Evolutionary conservation across 345 rosid genomes (phyloP).

Genomic region (Passiflora organensis): DNA sequence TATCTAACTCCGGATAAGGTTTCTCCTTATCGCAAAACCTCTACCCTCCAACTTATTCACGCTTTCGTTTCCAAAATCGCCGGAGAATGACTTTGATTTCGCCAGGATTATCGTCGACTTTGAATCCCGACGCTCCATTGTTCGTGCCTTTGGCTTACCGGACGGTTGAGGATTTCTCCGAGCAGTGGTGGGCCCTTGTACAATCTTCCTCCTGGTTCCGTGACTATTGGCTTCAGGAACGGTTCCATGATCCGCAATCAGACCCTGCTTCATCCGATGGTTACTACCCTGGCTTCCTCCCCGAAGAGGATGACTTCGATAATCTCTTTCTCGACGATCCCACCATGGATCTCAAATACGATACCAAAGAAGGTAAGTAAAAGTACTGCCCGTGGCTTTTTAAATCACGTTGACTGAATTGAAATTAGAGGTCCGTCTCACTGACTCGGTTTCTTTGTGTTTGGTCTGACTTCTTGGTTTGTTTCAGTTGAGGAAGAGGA

Average conservation of each 20-base stretch:
- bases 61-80: background rate
- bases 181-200: slow-evolving; percentile 65
- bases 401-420: background rate
- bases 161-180: slow-evolving; percentile 65
- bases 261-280: slow-evolving; percentile 19
- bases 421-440: background rate
- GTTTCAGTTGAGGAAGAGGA: slow-evolving; percentile 20
- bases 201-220: slow-evolving; percentile 60
- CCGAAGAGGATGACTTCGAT: slow-evolving; percentile 19
- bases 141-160: slow-evolving; percentile 56
- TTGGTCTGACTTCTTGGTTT: background rate
- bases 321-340: slow-evolving; percentile 21
- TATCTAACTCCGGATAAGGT: background rate
- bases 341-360: background rate
- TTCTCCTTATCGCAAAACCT: background rate
- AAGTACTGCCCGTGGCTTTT: background rate
- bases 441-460: background rate
- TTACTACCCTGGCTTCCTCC: slow-evolving; percentile 15
- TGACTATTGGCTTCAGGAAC: slow-evolving; percentile 63
- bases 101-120: slow-evolving; percentile 25
- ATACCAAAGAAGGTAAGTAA: slow-evolving; percentile 15
- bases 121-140: slow-evolving; percentile 60
- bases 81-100: slow-evolving; percentile 35
- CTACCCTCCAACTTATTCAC: background rate
- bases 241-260: slow-evolving; percentile 43